phyloP scores from a whole-genome alignment of 768 basidiomycete genomes.

The Suillus weaverae region DNA sequence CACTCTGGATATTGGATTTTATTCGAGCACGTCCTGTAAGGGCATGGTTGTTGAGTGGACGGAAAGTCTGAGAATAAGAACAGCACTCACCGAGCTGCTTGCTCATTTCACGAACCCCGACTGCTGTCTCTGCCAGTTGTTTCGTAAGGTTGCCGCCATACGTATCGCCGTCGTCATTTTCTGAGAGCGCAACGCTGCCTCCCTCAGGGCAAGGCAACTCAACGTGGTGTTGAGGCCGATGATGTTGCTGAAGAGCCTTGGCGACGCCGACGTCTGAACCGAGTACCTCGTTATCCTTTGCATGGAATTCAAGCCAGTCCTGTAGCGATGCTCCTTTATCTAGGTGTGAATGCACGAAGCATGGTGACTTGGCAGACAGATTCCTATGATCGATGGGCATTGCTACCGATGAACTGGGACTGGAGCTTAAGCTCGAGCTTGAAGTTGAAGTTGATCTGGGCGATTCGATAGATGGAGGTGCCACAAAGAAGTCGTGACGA shows the following conservation, averaged over 20 bases:
- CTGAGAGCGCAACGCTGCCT: conserved; percentile 18
- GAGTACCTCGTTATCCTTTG: conserved; percentile 27
- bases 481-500: conserved; percentile 17
- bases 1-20: conserved; percentile 85
- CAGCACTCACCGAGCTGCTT: conserved; percentile 82
- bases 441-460: conserved; percentile 26
- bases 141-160: conserved; percentile 79
- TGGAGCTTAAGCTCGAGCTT: conserved; percentile 24
- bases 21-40: conserved; percentile 84
- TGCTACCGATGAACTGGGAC: conserved; percentile 27
- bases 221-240: conserved; percentile 16
- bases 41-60: conserved; percentile 11
- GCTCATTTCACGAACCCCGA: conserved; percentile 97
- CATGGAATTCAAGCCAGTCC: conserved; percentile 59
- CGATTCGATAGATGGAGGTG: conserved; percentile 19
- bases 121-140: conserved; percentile 95
- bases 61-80: conserved; percentile 4
- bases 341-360: conserved; percentile 91
- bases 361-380: conserved; percentile 60
- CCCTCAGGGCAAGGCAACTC: conserved; percentile 20
- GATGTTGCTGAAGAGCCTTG: conserved; percentile 43
- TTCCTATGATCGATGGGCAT: conserved; percentile 26
- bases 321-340: conserved; percentile 78
- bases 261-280: conserved; percentile 48
- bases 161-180: conserved; percentile 60